Evolutionary conservation across 176 grass and related monocot genomes (phyloP).

Genomic region (Tillandsia leiboldiana): DNA sequence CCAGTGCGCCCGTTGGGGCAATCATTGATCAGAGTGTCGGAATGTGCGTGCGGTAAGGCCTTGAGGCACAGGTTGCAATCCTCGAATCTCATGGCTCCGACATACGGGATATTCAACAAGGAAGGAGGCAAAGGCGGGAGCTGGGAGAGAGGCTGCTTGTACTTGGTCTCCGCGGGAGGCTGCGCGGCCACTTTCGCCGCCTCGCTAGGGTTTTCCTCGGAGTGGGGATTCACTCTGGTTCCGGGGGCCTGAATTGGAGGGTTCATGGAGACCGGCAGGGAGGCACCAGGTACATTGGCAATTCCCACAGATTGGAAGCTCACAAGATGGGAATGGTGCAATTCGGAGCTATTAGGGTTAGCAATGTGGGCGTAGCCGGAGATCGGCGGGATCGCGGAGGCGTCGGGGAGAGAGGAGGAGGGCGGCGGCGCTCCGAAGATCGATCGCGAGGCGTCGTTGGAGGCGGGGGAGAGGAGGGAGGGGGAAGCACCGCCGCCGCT

Average conservation of each 20-base stretch:
- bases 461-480: constrained; percentile 34
- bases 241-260: constrained; percentile 6
- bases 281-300: too few species aligned
- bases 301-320: not conserved
- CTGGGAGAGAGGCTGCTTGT: constrained; percentile 78
- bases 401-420: constrained; percentile 35
- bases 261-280: constrained; percentile 18
- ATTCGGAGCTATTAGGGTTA: not conserved
- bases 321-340: constrained; percentile 1
- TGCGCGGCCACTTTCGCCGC: constrained; percentile 26
- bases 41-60: constrained; percentile 61
- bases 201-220: constrained; percentile 30
- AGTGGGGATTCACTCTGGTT: not conserved
- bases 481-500: constrained; percentile 36
- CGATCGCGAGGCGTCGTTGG: constrained; percentile 51
- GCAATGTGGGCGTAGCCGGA: too few species aligned
- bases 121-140: constrained; percentile 79
- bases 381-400: not conserved
- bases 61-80: constrained; percentile 74
- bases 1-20: constrained; percentile 34
- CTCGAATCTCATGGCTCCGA: constrained; percentile 19
- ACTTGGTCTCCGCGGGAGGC: constrained; percentile 46
- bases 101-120: constrained; percentile 49
- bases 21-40: constrained; percentile 54
- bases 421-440: constrained; percentile 18